Percentiles rank a stretch among this genome's conserved stretches.
phyloP scores from a whole-genome alignment of 169 alveolate species.

The Cryptosporidium xiaoi region DNA sequence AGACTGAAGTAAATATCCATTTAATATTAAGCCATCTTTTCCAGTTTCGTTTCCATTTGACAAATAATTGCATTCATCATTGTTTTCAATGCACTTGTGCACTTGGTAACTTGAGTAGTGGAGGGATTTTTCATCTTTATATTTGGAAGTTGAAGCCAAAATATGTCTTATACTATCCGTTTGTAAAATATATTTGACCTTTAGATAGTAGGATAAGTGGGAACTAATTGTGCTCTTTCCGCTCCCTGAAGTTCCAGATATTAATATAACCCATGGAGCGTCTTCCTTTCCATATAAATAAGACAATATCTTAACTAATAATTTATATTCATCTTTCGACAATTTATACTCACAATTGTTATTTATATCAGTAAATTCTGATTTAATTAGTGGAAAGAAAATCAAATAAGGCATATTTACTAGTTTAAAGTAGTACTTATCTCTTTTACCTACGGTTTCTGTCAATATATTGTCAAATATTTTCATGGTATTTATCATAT shows the following conservation, averaged over 20 bases:
- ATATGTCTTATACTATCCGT: constrained; percentile 87
- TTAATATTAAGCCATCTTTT: constrained; percentile 68
- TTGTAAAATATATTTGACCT: constrained; percentile 82
- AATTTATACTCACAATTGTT: not conserved
- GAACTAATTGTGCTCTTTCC: constrained; percentile 86
- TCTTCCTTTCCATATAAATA: constrained; percentile 68
- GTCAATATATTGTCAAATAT: constrained; percentile 1
- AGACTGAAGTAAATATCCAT: constrained; percentile 83
- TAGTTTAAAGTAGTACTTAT: not conserved
- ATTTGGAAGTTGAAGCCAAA: constrained; percentile 72
- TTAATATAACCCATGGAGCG: constrained; percentile 78
- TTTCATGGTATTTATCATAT: constrained; percentile 20
- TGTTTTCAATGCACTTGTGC: constrained; percentile 10
- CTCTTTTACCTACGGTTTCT: not conserved
- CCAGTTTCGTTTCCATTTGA: not conserved
- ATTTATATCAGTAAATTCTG: not conserved
- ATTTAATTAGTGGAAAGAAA: constrained; percentile 4
- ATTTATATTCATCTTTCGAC: not conserved
- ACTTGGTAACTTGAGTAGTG: constrained; percentile 70
- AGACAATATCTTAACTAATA: constrained; percentile 3
- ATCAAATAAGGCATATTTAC: constrained; percentile 12
- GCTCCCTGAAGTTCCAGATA: constrained; percentile 89
- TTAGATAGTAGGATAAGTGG: constrained; percentile 82
- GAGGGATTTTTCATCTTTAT: constrained; percentile 16
- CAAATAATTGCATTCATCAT: not conserved